phyloP scores from a whole-genome alignment of 495 filamentous ascomycete species.

The Aspergillus panamensis region DNA sequence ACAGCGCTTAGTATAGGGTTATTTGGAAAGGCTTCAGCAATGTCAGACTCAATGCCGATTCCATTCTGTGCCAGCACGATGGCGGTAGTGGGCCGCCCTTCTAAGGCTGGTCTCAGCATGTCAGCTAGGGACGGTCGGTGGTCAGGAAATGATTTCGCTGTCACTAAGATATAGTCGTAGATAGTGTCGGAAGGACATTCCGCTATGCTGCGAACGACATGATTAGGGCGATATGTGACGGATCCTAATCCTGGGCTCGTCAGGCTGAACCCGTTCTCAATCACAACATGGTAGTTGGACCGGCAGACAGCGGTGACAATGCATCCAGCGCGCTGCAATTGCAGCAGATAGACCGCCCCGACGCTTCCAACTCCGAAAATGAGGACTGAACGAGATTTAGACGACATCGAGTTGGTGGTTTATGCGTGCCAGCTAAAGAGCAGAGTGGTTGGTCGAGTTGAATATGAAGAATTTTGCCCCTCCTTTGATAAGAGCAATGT shows the following conservation, averaged over 20 bases:
- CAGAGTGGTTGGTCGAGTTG: not conserved
- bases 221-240: conserved; percentile 33
- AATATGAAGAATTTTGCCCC: not conserved
- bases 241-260: conserved; percentile 43
- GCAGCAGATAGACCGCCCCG: conserved; percentile 45
- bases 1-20: conserved; percentile 48
- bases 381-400: conserved; percentile 24
- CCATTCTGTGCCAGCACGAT: conserved; percentile 55
- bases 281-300: conserved; percentile 48
- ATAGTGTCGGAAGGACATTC: conserved; percentile 30
- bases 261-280: conserved; percentile 47
- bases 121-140: conserved; percentile 34
- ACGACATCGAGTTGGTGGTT: not conserved
- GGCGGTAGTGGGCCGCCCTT: conserved; percentile 27
- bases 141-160: conserved; percentile 34
- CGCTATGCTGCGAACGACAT: conserved; percentile 35
- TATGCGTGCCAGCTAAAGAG: not conserved
- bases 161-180: conserved; percentile 52
- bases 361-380: conserved; percentile 49
- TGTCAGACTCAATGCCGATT: conserved; percentile 50
- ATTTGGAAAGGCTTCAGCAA: conserved; percentile 34
- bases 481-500: not conserved
- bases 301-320: conserved; percentile 48
- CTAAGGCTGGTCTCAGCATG: conserved; percentile 40
- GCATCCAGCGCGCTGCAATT: conserved; percentile 41